Base-by-base conservation (phyloP, 2,329 filamentous ascomycete species). In the Drechslerella dactyloides region DNA sequence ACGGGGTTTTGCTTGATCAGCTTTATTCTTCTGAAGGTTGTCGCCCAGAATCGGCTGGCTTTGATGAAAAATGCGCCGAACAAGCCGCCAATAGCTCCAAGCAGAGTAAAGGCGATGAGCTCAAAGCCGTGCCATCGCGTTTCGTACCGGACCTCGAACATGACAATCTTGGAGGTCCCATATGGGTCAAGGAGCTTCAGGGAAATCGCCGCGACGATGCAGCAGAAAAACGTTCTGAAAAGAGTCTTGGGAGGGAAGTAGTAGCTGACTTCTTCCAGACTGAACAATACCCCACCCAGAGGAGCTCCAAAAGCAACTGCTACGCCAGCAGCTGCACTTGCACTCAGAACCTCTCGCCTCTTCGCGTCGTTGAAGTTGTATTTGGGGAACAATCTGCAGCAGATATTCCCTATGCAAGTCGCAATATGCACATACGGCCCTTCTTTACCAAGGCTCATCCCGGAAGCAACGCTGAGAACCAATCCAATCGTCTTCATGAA, bases 181-280 rank as follows among this genome's bases (percentile, higher is more conserved):
- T 97, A 99, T 0, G 94, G 94, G 76, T 99, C 96, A 40, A 97
- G 83, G 75, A 97, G 97, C 77, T 97, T 97, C 75, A 99, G 83
- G 0, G 93, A 93, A 35, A 99, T 81, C 0, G 94, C 92, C 1
- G 94, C 93, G 33, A 83, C 89, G 76, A 97, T 97, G 80, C 93
- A 97, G 82, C 93, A 97, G 81, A 97, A 97, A 80, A 99, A 99
- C 0, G 94, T 97, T 59, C 94, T 85, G 82, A 99, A 99, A 7
- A 99, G 85, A 0, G 93, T 97, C 81, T 99, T 97, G 4, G 93
- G 91, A 0, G 94, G 93, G 79, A 97, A 97, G 80, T 97, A 97
- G 80, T 97, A 97, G 75, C 81, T 88, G 73, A 97, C 93, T 83
- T 97, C 94, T 80, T 99, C 94, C 30, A 97, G 81, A 35, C 91